Conservation (phyloP, 371 early-diverging fungal species). For the Entomophthora muscae region DNA sequence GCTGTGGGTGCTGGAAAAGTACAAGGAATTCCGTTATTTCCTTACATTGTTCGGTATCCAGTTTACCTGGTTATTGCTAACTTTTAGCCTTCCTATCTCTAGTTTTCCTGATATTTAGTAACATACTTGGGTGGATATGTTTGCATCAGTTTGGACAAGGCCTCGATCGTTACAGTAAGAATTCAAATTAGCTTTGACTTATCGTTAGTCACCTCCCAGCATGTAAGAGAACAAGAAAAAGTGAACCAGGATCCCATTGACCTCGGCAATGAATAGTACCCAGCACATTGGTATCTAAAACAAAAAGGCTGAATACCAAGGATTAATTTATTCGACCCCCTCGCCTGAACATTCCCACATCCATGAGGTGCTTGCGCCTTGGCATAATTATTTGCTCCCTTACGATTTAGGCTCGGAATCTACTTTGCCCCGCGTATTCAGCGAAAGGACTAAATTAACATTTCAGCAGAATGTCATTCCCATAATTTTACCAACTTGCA, state of each 20-base stretch:
- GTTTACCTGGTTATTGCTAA: not conserved
- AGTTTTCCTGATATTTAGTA: constrained; percentile 41
- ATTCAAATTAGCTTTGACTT: not conserved
- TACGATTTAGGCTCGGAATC: too few species aligned
- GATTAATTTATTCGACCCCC: too few species aligned
- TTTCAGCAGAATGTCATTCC: too few species aligned
- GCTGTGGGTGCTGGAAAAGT: constrained; percentile 47
- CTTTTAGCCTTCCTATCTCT: constrained; percentile 40
- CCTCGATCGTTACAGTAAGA: constrained; percentile 23
- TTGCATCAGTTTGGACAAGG: constrained; percentile 69
- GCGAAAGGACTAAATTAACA: too few species aligned
- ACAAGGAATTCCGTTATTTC: constrained; percentile 39
- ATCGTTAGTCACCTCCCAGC: not conserved
- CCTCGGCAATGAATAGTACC: not conserved
- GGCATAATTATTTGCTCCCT: too few species aligned
- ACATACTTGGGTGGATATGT: constrained; percentile 47
- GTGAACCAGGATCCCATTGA: not conserved
- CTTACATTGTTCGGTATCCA: constrained; percentile 71
- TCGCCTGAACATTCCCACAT: too few species aligned
- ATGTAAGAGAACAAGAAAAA: not conserved
- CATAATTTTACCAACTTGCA: too few species aligned
- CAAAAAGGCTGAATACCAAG: too few species aligned
- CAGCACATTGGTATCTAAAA: too few species aligned
- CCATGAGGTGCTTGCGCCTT: too few species aligned
- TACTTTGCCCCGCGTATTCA: too few species aligned